Conservation (phyloP, 768 basidiomycete genomes). For the Leucogyrophana mollusca region DNA sequence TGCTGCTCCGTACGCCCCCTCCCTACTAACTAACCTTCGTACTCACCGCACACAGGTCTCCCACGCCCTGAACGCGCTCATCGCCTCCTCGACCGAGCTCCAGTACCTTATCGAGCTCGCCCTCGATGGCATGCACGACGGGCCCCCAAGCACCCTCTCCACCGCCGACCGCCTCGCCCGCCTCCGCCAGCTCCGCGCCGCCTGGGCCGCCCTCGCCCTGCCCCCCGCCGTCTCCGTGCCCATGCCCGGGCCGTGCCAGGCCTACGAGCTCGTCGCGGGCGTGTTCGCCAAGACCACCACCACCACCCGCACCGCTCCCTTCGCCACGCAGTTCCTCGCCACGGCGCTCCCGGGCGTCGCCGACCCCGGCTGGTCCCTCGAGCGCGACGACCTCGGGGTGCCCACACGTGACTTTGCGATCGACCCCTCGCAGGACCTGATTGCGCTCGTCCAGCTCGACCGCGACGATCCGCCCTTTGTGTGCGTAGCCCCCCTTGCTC, state of each 20-base stretch:
- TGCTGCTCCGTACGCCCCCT: slow-evolving; percentile 4
- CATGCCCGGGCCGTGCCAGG: slow-evolving; percentile 38
- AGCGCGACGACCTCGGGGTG: slow-evolving; percentile 36
- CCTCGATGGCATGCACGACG: slow-evolving; percentile 34
- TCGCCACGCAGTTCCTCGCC: slow-evolving; percentile 16
- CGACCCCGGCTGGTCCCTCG: slow-evolving; percentile 15
- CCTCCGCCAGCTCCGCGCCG: slow-evolving; percentile 31
- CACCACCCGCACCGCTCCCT: slow-evolving; percentile 5
- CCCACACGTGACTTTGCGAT: slow-evolving; percentile 56
- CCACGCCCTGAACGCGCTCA: slow-evolving; percentile 11
- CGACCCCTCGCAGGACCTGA: slow-evolving; percentile 64
- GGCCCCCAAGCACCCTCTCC: slow-evolving; percentile 8
- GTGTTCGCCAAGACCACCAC: slow-evolving; percentile 47
- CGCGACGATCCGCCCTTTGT: slow-evolving; percentile 15
- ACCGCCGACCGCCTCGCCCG: slow-evolving; percentile 31
- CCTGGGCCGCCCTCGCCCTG: slow-evolving; percentile 36
- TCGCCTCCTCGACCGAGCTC: slow-evolving; percentile 30
- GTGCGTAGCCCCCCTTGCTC: neutral
- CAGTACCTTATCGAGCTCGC: slow-evolving; percentile 39
- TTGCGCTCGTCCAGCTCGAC: slow-evolving; percentile 39
- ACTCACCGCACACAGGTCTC: slow-evolving; percentile 18
- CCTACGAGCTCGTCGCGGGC: slow-evolving; percentile 63
- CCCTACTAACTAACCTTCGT: neutral
- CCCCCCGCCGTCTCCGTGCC: slow-evolving; percentile 19
- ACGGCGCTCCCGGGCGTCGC: slow-evolving; percentile 22